Conservation (phyloP, 2,329 filamentous ascomycete species). For the Pseudogymnoascus sp. region DNA sequence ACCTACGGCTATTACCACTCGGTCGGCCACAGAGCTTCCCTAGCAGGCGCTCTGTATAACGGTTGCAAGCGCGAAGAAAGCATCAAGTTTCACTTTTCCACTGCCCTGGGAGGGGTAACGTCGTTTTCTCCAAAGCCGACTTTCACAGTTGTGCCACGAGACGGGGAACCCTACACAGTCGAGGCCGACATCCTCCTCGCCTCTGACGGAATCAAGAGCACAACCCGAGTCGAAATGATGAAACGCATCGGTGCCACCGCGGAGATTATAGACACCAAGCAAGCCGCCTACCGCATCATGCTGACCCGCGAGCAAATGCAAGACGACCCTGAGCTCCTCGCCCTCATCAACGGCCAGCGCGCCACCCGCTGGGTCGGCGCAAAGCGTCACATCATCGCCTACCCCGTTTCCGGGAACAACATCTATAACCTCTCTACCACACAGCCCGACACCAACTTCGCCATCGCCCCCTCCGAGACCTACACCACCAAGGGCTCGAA, state of each 20-base stretch:
- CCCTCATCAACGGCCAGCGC: conserved; percentile 57
- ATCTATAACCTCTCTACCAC: conserved; percentile 58
- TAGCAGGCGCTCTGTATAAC: conserved; percentile 61
- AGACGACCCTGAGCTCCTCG: conserved; percentile 57
- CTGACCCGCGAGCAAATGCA: conserved; percentile 59
- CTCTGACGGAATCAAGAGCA: conserved; percentile 49
- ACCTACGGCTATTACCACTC: conserved; percentile 71
- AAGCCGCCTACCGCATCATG: conserved; percentile 75
- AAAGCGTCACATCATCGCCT: conserved; percentile 69
- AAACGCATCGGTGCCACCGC: conserved; percentile 33
- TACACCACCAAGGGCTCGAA: conserved; percentile 59
- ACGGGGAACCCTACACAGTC: conserved; percentile 44
- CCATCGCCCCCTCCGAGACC: conserved; percentile 46
- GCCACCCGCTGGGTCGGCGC: conserved; percentile 71
- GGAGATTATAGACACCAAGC: conserved; percentile 59
- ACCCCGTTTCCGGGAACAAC: conserved; percentile 59
- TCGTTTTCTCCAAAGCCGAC: conserved; percentile 51
- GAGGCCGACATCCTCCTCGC: conserved; percentile 46
- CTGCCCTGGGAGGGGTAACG: conserved; percentile 45
- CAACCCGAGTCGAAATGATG: conserved; percentile 45
- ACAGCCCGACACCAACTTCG: conserved; percentile 54
- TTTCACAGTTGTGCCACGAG: conserved; percentile 51
- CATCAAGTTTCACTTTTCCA: conserved; percentile 63
- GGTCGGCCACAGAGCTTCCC: conserved; percentile 67
- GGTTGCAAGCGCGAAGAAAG: conserved; percentile 56